Percentiles rank a stretch among this genome's conserved stretches.
phyloP scores from a whole-genome alignment of 371 early-diverging fungal genomes.

The Mortierella sp. region DNA sequence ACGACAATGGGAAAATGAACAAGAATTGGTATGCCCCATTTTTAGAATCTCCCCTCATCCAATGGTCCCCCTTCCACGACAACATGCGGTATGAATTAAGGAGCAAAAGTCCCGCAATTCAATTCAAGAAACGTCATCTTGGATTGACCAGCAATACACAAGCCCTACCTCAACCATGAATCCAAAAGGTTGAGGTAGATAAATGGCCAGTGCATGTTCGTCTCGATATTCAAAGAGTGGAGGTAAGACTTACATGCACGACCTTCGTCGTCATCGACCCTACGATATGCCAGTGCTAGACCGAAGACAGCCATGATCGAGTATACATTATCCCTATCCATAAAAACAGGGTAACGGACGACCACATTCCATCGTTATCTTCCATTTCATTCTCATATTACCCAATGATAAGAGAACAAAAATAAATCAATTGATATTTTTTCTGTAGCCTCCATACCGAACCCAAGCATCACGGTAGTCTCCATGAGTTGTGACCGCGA shows the following conservation, averaged over 20 bases:
- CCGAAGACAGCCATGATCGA: constrained; percentile 92
- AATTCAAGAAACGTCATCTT: background rate
- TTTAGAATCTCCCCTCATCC: background rate
- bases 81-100: background rate
- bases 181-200: too few relatives aligned
- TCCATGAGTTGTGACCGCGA: constrained; percentile 86
- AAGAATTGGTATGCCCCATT: too few relatives aligned
- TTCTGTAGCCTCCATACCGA: constrained; percentile 63
- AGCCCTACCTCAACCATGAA: background rate
- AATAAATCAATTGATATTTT: background rate
- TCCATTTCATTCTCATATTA: background rate
- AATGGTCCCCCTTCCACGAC: background rate
- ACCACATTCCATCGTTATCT: background rate
- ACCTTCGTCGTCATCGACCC: constrained; percentile 86
- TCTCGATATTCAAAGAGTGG: background rate
- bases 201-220: too few relatives aligned
- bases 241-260: constrained; percentile 75
- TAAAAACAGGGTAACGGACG: background rate
- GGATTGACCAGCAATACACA: background rate
- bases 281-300: constrained; percentile 85
- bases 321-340: constrained; percentile 88
- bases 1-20: too few relatives aligned
- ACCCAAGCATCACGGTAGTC: constrained; percentile 95
- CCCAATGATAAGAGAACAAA: background rate
- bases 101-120: background rate